These are phyloP conservation scores for Myochromella boudieri DNA, from an alignment of 768 basidiomycete species.

Conservation along the genomic window DNA sequence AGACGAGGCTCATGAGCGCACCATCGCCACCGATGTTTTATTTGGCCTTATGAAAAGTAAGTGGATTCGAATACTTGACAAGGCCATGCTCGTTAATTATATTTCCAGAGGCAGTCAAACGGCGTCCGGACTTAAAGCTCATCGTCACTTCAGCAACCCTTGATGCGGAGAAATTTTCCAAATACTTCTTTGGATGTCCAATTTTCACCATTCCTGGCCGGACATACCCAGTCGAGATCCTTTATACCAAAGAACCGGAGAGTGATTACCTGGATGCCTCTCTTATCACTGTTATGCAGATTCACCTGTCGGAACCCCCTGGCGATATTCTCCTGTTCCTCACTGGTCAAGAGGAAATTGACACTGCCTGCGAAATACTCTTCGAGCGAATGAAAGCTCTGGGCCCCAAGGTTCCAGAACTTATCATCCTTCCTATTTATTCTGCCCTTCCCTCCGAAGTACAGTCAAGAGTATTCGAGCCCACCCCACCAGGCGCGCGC, in stretches of 20 bases:
- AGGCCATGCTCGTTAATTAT: slow-evolving; percentile 15
- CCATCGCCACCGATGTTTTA: slow-evolving; percentile 96
- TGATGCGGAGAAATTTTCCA: slow-evolving; percentile 99
- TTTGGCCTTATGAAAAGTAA: slow-evolving; percentile 93
- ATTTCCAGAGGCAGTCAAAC: slow-evolving; percentile 83
- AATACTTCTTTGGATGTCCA: slow-evolving; percentile 98
- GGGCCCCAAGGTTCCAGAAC: slow-evolving; percentile 97
- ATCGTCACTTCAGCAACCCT: slow-evolving; percentile 98
- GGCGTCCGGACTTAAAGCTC: slow-evolving; percentile 92
- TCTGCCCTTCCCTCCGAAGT: slow-evolving; percentile 98
- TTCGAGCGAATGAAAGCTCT: slow-evolving; percentile 99
- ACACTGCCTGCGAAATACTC: slow-evolving; percentile 95
- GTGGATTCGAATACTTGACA: slow-evolving; percentile 15
- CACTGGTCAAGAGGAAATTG: slow-evolving; percentile 98
- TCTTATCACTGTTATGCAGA: slow-evolving; percentile 99
- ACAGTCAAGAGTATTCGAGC: slow-evolving; percentile 96
- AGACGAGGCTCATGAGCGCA: slow-evolving; percentile 98
- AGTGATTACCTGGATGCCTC: slow-evolving; percentile 96
- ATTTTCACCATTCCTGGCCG: slow-evolving; percentile 99
- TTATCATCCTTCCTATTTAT: slow-evolving; percentile 96
- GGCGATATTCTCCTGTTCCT: slow-evolving; percentile 97
- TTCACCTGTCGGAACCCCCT: slow-evolving; percentile 96
- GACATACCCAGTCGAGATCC: slow-evolving; percentile 95
- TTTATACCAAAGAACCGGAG: slow-evolving; percentile 99
- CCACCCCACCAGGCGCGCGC: slow-evolving; percentile 95